These are phyloP conservation scores for Fusarium buxicola DNA, from an alignment of 2,329 filamentous ascomycete species.

Conservation along the genomic window DNA sequence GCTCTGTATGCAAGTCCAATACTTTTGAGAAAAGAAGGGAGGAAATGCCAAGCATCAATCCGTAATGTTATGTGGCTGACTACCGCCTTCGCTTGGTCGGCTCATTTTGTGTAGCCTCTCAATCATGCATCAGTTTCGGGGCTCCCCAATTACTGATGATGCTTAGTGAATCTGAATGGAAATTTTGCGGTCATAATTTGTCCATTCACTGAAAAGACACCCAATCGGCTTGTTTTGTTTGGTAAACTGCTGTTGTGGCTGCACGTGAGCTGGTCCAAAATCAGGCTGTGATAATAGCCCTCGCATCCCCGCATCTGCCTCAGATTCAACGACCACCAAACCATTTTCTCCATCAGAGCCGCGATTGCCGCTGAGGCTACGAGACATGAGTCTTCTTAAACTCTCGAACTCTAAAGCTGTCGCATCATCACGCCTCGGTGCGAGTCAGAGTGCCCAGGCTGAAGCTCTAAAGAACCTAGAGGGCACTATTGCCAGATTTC, in stretches of 20 bases:
- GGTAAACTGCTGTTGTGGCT: not conserved
- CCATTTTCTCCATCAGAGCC: not conserved
- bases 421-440: not conserved
- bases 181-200: no score
- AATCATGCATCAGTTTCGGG: no score
- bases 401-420: not conserved
- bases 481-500: slow-evolving; percentile 9
- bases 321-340: no score
- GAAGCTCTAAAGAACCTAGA: slow-evolving; percentile 2
- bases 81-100: no score
- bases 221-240: not conserved
- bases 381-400: not conserved
- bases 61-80: no score
- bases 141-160: no score
- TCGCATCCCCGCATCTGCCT: not conserved
- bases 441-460: not conserved
- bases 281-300: not conserved
- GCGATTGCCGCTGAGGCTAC: not conserved
- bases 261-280: not conserved
- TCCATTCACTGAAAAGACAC: no score
- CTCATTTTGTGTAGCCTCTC: no score
- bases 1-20: no score
- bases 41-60: no score
- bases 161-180: no score
- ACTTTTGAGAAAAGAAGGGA: no score